Evolutionary conservation across 306 rosid species (phyloP).

Genomic region (Fragaria ananassa): DNA sequence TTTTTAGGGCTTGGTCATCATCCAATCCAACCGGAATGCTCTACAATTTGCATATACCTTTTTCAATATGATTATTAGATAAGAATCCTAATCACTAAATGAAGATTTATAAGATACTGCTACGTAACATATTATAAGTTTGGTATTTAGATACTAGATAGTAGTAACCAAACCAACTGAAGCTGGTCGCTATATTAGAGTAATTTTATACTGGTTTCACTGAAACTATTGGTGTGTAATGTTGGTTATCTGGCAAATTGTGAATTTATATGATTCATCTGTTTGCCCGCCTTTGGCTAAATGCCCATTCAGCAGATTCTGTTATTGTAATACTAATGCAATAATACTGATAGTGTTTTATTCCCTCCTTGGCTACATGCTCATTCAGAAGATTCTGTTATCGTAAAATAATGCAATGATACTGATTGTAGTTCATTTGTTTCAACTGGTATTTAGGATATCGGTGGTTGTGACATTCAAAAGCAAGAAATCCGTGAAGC

Average conservation of each 20-base stretch:
- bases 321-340: background rate
- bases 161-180: background rate
- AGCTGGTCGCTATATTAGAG: background rate
- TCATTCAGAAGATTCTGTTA: background rate
- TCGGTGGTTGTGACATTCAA: slow-evolving; percentile 97
- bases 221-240: background rate
- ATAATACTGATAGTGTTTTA: background rate
- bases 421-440: background rate
- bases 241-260: background rate
- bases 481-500: slow-evolving; percentile 99
- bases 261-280: background rate
- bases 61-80: background rate
- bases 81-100: background rate
- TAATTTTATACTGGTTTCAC: background rate
- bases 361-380: background rate
- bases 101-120: background rate
- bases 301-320: background rate
- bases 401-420: background rate
- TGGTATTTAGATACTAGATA: background rate
- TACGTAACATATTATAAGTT: background rate
- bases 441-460: slow-evolving; percentile 47
- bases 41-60: background rate
- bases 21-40: background rate
- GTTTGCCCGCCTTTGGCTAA: background rate
- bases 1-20: background rate